Evolutionary conservation across 2,329 filamentous ascomycete genomes (phyloP).

Genomic region (Neofusicoccum sp.): DNA sequence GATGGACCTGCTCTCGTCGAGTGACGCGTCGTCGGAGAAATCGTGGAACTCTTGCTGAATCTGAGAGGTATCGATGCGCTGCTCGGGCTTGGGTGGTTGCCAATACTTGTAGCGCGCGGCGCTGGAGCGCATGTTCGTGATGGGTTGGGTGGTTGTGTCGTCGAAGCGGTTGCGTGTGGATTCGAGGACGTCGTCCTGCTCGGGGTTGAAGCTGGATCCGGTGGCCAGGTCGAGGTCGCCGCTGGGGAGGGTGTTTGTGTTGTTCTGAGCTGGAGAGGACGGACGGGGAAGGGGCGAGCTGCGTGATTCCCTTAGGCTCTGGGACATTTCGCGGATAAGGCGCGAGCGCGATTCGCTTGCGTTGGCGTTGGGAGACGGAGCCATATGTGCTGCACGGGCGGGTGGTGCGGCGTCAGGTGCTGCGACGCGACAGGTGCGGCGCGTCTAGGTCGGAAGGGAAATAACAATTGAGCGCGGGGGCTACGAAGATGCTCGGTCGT

Average conservation of each 20-base stretch:
- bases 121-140: conserved; percentile 36
- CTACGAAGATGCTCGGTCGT: neutral
- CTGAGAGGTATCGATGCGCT: conserved; percentile 37
- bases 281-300: conserved; percentile 29
- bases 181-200: conserved; percentile 32
- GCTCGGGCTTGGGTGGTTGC: conserved; percentile 36
- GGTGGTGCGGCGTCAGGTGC: neutral
- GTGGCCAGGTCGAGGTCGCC: conserved; percentile 27
- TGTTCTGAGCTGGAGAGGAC: conserved; percentile 29
- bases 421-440: neutral
- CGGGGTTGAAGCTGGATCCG: conserved; percentile 27
- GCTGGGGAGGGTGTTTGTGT: conserved; percentile 27
- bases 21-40: conserved; percentile 40
- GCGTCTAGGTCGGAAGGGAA: conserved; percentile 4
- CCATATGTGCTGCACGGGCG: conserved; percentile 26
- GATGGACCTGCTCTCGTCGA: conserved; percentile 53
- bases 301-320: conserved; percentile 24
- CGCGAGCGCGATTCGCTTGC: conserved; percentile 37
- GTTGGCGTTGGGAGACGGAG: conserved; percentile 34
- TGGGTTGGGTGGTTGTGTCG: conserved; percentile 31
- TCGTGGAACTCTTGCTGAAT: conserved; percentile 40
- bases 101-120: conserved; percentile 40
- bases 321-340: conserved; percentile 36
- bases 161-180: conserved; percentile 37
- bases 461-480: neutral